Percentiles rank a stretch among this genome's conserved stretches.
phyloP scores from a whole-genome alignment of 1,284 basidiomycete species.

The Gymnopus androsaceus region DNA sequence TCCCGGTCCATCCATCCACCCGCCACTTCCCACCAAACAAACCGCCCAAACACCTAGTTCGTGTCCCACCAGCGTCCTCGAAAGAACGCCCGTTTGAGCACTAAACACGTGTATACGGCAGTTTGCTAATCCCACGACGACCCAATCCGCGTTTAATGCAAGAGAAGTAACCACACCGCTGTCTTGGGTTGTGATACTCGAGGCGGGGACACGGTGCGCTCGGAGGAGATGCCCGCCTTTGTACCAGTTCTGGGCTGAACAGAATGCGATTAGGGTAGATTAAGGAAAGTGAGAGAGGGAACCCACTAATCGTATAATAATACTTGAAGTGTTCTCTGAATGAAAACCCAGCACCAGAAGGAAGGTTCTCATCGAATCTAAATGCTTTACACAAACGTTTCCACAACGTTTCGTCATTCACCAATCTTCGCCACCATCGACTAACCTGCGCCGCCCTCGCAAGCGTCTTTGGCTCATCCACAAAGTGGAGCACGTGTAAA shows the following conservation, averaged over 20 bases:
- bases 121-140: conserved; percentile 91
- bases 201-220: no score
- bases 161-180: conserved; percentile 70
- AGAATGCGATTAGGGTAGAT: not conserved
- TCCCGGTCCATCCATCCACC: conserved; percentile 32
- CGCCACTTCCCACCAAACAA: conserved; percentile 65
- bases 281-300: not conserved
- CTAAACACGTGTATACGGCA: conserved; percentile 88
- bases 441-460: conserved; percentile 76
- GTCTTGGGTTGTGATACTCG: conserved; percentile 15
- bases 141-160: conserved; percentile 82
- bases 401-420: conserved; percentile 88
- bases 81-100: conserved; percentile 76
- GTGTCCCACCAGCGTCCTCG: conserved; percentile 83
- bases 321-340: conserved; percentile 77
- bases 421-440: conserved; percentile 74
- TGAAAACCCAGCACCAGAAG: conserved; percentile 42
- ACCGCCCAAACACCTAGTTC: conserved; percentile 94
- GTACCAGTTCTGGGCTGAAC: conserved; percentile 90
- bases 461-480: conserved; percentile 82
- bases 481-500: conserved; percentile 78
- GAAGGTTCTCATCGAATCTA: conserved; percentile 41
- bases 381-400: conserved; percentile 63
- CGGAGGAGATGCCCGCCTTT: no score
- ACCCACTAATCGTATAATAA: conserved; percentile 75